Conservation (phyloP, 306 rosid species). For the Geum urbanum region DNA sequence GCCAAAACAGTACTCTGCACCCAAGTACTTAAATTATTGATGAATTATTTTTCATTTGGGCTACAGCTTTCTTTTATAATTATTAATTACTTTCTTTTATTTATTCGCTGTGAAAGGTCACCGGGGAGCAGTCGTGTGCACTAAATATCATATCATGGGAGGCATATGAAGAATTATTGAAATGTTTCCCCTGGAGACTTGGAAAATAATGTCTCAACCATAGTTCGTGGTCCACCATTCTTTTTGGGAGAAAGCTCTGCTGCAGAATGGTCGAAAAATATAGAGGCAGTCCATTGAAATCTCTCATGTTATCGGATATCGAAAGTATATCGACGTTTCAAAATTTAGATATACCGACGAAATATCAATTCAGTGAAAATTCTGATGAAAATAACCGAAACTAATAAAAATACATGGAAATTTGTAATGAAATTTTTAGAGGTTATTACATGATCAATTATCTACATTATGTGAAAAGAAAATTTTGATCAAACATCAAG, state of each 20-base stretch:
- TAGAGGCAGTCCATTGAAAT: neutral
- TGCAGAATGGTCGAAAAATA: neutral
- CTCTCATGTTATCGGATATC: no score
- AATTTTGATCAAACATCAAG: no score
- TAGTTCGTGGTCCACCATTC: neutral
- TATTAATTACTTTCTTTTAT: neutral
- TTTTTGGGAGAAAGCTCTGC: neutral
- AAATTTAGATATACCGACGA: no score
- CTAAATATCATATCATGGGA: slow-evolving; percentile 33
- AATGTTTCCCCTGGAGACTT: slow-evolving; percentile 24
- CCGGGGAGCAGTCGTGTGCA: slow-evolving; percentile 34
- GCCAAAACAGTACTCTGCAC: neutral
- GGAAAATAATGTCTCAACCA: slow-evolving; percentile 27
- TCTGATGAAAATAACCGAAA: no score
- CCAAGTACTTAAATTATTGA: neutral
- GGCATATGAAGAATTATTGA: slow-evolving; percentile 21
- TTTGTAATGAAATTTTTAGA: no score
- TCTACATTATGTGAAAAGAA: no score
- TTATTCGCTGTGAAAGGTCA: neutral
- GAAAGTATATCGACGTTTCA: no score
- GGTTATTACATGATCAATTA: no score
- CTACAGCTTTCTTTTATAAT: neutral
- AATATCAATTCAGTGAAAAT: no score
- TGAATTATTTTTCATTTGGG: neutral
- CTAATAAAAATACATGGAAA: no score